Evolutionary conservation across 2,329 filamentous ascomycete species (phyloP), one percentile per base, ranked within the genome.

Genomic region (Trichoderma breve): DNA sequence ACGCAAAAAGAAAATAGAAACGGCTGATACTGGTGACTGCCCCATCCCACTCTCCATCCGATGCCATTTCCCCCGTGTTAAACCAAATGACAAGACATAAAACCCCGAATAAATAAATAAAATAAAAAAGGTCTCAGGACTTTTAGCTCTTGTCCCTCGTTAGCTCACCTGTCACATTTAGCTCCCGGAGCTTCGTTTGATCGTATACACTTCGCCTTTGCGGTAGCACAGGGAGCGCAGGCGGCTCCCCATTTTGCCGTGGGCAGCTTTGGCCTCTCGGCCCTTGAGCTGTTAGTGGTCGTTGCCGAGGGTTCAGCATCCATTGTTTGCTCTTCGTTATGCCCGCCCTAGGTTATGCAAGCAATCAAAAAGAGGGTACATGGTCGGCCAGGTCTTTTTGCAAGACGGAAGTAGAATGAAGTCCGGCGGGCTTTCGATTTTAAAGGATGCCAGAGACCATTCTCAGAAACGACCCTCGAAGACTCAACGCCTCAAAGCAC

Each of bases 121-220:
- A 51, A 30, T 28, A 28, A 32, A 32, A 60, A 60, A 1, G 18
- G 9, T 24, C 2, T n/a, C 55, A 8, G 26, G 8, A 34, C 6
- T 9, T 57, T 36, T 21, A n/a, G 21, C 11, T 55, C 32, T 18
- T 28, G 11, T 53, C n/a, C 12, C 3, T 39, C n/a, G 3, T 43
- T 32, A 24, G 28, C 79, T 75, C 72, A 84, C 82, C 82, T 81
- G 71, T 86, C 85, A 72, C 85, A 87, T 73, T 85, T 86, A 21
- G 82, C 75, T 1, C 80, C 80, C 0, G 77, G 74, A 3, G 74
- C 72, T 4, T 77, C 74, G 70, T 81, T 82, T 7, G 83, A 81
- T 9, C 84, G 82, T 58, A 86, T 81, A 73, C 85, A 87, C 73
- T 86, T 86, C 8, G 85, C 84, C 74, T 87, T 87, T 36, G 85